A percentile compares a stretch with the other conserved stretches of the same genome.
Conservation (phyloP, 176 grass and related monocot species). For the Eragrostis curvula region DNA sequence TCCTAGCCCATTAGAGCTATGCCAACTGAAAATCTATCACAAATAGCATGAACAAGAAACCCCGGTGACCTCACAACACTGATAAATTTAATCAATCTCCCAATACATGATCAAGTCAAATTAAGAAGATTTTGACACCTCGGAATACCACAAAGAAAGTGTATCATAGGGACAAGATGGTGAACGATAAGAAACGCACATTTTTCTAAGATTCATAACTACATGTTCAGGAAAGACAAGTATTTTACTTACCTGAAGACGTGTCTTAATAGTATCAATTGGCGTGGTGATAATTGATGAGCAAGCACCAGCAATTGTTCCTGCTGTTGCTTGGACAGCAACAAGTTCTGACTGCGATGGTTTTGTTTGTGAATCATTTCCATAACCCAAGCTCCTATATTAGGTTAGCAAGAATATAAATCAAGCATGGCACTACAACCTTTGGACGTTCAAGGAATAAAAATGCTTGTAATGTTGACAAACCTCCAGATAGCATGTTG, state of each 20-base stretch:
- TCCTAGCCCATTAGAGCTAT: neutral
- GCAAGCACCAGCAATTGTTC: constrained; percentile 94
- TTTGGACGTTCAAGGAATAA: constrained; percentile 11
- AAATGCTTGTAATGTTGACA: constrained; percentile 25
- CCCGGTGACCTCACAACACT: neutral
- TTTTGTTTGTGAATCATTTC: constrained; percentile 62
- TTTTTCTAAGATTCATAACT: constrained; percentile 2
- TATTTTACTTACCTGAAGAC: constrained; percentile 73
- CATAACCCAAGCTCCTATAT: constrained; percentile 88
- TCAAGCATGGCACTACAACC: neutral
- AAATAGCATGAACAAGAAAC: neutral
- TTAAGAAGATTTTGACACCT: constrained; percentile 16
- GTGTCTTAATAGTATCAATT: constrained; percentile 93
- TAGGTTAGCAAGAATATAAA: constrained; percentile 31
- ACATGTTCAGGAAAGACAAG: constrained; percentile 23
- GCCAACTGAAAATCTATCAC: neutral
- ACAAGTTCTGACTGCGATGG: constrained; percentile 82
- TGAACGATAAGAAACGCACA: neutral
- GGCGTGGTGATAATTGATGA: constrained; percentile 95
- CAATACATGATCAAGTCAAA: neutral
- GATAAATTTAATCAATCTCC: neutral
- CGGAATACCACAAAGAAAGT: constrained; percentile 1
- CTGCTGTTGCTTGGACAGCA: constrained; percentile 87
- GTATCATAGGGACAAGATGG: neutral
- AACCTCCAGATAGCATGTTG: constrained; percentile 98